Base-by-base conservation (phyloP, 495 filamentous ascomycete genomes). In the Penicillium chermesinum region DNA sequence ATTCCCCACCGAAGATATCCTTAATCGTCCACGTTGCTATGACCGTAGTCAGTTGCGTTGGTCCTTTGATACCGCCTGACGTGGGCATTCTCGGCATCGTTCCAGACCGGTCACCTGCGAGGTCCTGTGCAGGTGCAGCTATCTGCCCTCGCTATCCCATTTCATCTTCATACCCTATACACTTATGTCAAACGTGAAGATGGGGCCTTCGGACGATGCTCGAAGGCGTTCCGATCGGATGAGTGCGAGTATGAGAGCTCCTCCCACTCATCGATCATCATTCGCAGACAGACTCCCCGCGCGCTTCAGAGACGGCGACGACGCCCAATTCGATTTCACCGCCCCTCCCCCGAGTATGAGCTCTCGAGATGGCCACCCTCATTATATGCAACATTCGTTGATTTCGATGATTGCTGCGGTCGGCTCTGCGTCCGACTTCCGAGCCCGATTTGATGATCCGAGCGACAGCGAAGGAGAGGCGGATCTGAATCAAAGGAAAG, bases 391-490 rank as follows among this genome's bases (percentile, higher is more conserved):
- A 66, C 91, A 96, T 69, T 91, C 88, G 41, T 78, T 98, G 42
- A 95, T 96, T 66, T 90, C 89, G 43, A 78, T 98, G 67, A 91
- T 98, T 50, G 88, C 91, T 13, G 86, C 88, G n/a, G 89, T 89
- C 33, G 89, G 88, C 5, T 88, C 87, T 44, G 80, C 79, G 39
- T 83, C 83, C 16, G 85, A 91, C 61, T 88, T 91, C 61, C 81
- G 85, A 62, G 77, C 85, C 43, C 78, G 86, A 27, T 93, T 95
- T 61, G 87, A 93, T 53, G 85, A 82, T 21, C 85, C 81, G 25
- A 91, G 87, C 47, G 91, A 91, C 49, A 90, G 89, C 46, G 85
- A 88, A 27, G 83, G 78, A 13, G 84, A 81, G 7, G 59, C 75
- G 7, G 63, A 69, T 14, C 55, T 55, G 32, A 47, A 49, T 13